Conservation (phyloP, 176 grass and related monocot genomes). For the Carex littledalei region DNA sequence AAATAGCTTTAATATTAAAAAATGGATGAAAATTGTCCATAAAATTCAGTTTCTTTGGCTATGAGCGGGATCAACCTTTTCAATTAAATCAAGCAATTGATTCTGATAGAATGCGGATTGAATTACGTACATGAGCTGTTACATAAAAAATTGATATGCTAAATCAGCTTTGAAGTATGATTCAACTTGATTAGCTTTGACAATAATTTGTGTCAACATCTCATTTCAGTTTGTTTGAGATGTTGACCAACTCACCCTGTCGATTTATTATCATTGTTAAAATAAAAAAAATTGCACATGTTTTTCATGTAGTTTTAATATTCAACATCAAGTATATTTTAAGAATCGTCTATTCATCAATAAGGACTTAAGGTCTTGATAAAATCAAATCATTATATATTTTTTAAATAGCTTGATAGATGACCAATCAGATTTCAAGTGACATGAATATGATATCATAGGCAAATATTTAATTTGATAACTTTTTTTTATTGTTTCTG, state of each 20-base stretch:
- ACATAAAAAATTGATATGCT: neutral
- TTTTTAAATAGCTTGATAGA: neutral
- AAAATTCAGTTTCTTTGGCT: too few relatives aligned
- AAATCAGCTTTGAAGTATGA: neutral
- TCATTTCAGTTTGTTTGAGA: neutral
- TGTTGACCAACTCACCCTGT: neutral
- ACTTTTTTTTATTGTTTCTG: neutral
- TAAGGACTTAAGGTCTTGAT: neutral
- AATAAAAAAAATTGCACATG: neutral
- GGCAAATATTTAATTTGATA: neutral
- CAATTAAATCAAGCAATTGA: too few relatives aligned
- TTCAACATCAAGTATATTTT: neutral
- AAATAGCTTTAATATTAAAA: too few relatives aligned
- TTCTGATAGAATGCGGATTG: too few relatives aligned
- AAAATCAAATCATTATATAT: neutral
- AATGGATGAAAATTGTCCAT: too few relatives aligned
- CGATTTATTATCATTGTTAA: neutral
- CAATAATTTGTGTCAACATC: slow-evolving; percentile 1
- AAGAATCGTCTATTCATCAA: neutral
- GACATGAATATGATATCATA: neutral
- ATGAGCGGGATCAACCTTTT: too few relatives aligned
- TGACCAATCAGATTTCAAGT: neutral
- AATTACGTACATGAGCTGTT: too few relatives aligned
- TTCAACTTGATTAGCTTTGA: neutral
- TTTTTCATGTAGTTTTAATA: neutral